These are phyloP conservation scores for Eimeria praecox DNA, from an alignment of 169 alveolate genomes.

Conservation along the genomic window DNA sequence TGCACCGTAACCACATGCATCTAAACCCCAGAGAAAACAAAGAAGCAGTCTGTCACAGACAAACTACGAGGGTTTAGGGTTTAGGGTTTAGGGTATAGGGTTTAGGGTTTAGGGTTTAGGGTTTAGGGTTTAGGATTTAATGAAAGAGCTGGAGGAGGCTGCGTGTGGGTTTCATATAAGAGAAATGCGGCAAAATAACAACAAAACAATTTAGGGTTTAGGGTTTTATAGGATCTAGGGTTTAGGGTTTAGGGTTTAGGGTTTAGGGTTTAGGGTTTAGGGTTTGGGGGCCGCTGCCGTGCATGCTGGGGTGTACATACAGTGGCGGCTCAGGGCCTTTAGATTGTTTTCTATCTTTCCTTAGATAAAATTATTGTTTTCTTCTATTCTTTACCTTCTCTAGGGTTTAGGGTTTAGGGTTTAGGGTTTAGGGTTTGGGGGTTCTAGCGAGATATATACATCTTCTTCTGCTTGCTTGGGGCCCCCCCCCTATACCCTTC, in stretches of 20 bases:
- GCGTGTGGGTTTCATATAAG: background rate
- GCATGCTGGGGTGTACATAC: background rate
- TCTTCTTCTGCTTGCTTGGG: no score
- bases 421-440: background rate
- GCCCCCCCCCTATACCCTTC: no score
- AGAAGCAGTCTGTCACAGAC: background rate
- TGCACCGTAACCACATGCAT: no score
- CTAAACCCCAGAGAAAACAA: no score
- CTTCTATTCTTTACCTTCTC: no score
- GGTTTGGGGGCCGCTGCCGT: background rate
- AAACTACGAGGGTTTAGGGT: background rate
- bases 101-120: conserved; percentile 1
- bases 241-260: conserved; percentile 42
- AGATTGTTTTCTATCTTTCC: no score
- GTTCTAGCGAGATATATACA: no score
- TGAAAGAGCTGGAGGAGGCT: background rate
- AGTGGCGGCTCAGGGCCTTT: background rate
- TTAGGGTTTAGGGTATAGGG: conserved; percentile 2
- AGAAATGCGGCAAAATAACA: background rate
- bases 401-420: no score
- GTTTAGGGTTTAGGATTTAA: no score
- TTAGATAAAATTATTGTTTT: no score
- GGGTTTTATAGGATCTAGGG: background rate
- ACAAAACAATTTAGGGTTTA: background rate
- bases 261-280: background rate